Evolutionary conservation across 1,284 basidiomycete species (phyloP), one percentile per base, ranked within the genome.

Genomic region (Melampsora occidentalis): DNA sequence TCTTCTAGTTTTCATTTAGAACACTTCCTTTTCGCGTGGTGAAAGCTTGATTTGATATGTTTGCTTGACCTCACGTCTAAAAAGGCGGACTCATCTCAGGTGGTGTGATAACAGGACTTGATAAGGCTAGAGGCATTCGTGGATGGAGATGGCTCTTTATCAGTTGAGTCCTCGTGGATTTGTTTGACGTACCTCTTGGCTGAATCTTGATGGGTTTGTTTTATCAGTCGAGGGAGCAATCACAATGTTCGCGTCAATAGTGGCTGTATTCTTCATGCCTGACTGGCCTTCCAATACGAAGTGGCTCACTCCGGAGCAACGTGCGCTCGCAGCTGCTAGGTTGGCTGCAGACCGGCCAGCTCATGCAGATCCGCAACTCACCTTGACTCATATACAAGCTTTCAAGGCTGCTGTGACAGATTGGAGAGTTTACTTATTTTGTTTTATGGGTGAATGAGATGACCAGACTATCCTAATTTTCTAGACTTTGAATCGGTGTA

Each of bases 301-400:
- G 42, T 85, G 84, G 82, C 80, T 86, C 25, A 81, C 81, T 16
- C 79, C 80, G 6, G 84, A 84, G 64, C 85, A 86, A 79, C 81
- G 81, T 68, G 79, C 82, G 49, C 83, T 86, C 16, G 85, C 85
- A 25, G 81, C 83, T 14, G 83, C 84, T 67, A 82, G 85, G 69
- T 81, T 86, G 20, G 83, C 82, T 1, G 81, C 82, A 64, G 85
- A 86, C 73, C 80, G 81, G 48, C 81, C 82, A 10, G 49, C 46
- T 20, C 42, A 72, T n/a, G 20, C 53, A 57, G 6, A 57, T 9
- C 6, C n/a, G 14, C n/a, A n/a, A 57, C 4, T 22, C 5, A 7
- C 18, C 25, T 77, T 83, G 7, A 49, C 76, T 4, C 83, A 83
- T 79, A 76, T 71, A 57, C 62, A 79, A n/a, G 81, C 82, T 1